Base-by-base conservation (phyloP, 202 grass and related monocot genomes). In the Thinopyrum obtusiflorum region DNA sequence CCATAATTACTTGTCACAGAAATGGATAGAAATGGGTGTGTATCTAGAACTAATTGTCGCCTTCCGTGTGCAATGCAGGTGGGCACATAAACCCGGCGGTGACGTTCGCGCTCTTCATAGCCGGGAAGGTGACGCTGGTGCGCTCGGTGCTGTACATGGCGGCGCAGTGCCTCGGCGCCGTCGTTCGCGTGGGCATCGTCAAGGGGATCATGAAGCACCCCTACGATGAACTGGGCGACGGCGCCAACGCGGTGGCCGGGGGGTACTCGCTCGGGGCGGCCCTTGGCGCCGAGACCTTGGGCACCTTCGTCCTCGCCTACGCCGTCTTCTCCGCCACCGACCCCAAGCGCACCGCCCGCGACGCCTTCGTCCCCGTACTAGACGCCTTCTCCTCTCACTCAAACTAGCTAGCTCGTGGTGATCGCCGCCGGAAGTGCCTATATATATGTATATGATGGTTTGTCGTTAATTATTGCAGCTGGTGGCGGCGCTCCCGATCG, bases 241-340 rank as follows among this genome's bases (percentile, higher is more conserved):
- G 94, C 46, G 85, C 87, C 7, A 96, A 91, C 85, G 2, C 44
- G 7, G 83, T 91, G 35, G 0, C 37, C 9, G 7, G 21, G 0
- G 91, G 87, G 4, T 80, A 46, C 73, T 79, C 85, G 5, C 47
- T 70, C 57, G 77, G 49, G 0, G 33, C 60, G 10, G 89, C 76
- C 2, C 89, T 91, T 31, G 94, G 67, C 76, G 89, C 94, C 23
- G 91, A 96, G 82, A 69, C 68, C 79, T 27, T 88, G 29, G 93
- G 93, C 85, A 94, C 90, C 31, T 94, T 94, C 84, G 93, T 94
- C 40, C 93, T 94, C 68, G 93, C 92, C 72, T 94, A 94, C 90
- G 90, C 93, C 86, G 93, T 94, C 84, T 94, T 94, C 86, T 90
- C 93, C 57, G 93, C 93, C 82, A 94, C 93, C 35, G 93, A 94